phyloP scores from a whole-genome alignment of 2,329 filamentous ascomycete species.

The Aspergillus pseudonomiae region DNA sequence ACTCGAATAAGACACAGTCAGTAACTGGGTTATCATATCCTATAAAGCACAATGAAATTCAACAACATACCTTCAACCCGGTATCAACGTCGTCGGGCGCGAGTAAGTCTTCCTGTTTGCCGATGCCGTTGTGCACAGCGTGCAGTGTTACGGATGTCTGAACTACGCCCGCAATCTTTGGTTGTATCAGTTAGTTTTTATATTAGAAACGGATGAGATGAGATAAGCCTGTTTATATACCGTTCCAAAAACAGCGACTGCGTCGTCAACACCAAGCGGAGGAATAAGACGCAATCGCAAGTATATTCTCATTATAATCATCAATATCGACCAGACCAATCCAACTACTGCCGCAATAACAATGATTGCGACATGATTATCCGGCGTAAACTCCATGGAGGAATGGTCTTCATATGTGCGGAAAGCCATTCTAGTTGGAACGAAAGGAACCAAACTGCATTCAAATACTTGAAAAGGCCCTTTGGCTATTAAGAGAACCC shows the following conservation, averaged over 20 bases:
- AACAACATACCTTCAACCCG: background rate
- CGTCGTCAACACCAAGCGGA: background rate
- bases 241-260: background rate
- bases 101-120: background rate
- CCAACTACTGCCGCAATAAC: background rate
- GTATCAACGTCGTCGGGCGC: background rate
- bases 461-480: background rate
- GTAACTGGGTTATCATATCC: too few species aligned
- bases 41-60: too few species aligned
- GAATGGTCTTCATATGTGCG: background rate
- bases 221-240: background rate
- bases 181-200: background rate
- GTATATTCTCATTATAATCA: background rate
- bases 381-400: background rate
- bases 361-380: background rate
- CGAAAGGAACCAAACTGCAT: too few species aligned
- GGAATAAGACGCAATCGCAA: background rate
- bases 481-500: too few species aligned
- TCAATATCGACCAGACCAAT: background rate
- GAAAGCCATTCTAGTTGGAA: background rate
- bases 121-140: conserved; percentile 1
- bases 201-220: too few species aligned
- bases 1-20: background rate
- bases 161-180: background rate
- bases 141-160: background rate